phyloP scores from a whole-genome alignment of 768 basidiomycete genomes.

The Suillus plorans region DNA sequence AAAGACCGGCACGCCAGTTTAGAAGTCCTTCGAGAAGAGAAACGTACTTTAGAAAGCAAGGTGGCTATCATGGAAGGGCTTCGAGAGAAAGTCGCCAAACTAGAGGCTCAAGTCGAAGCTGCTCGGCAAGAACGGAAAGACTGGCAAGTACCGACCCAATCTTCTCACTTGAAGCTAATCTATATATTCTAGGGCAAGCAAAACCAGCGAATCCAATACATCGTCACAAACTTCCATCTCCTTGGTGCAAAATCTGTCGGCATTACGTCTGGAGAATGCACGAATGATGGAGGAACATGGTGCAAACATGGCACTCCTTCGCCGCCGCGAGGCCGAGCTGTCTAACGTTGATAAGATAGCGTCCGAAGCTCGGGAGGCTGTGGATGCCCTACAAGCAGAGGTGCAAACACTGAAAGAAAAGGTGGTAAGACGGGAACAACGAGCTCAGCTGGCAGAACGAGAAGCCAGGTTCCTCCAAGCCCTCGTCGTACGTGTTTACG shows the following conservation, averaged over 20 bases:
- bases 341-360: constrained; percentile 37
- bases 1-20: constrained; percentile 58
- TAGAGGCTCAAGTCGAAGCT: constrained; percentile 69
- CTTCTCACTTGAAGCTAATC: constrained; percentile 5
- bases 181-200: constrained; percentile 36
- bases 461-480: constrained; percentile 70
- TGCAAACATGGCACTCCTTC: constrained; percentile 50
- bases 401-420: constrained; percentile 40
- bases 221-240: constrained; percentile 51
- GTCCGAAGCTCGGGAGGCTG: constrained; percentile 34
- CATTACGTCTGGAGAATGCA: constrained; percentile 62
- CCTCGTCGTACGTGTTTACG: constrained; percentile 52
- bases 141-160: constrained; percentile 41
- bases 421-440: constrained; percentile 37
- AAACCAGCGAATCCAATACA: constrained; percentile 31
- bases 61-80: constrained; percentile 51
- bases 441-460: constrained; percentile 46
- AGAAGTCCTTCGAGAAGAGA: constrained; percentile 76
- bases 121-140: constrained; percentile 55
- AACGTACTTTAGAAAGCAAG: constrained; percentile 58
- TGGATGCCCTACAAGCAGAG: constrained; percentile 36
- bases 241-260: constrained; percentile 56
- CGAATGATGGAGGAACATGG: constrained; percentile 69
- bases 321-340: constrained; percentile 53
- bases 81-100: constrained; percentile 49